Evolutionary conservation across 2,329 filamentous ascomycete genomes (phyloP), one percentile per base, ranked within the genome.

Genomic region (Chaetomium strumarium): DNA sequence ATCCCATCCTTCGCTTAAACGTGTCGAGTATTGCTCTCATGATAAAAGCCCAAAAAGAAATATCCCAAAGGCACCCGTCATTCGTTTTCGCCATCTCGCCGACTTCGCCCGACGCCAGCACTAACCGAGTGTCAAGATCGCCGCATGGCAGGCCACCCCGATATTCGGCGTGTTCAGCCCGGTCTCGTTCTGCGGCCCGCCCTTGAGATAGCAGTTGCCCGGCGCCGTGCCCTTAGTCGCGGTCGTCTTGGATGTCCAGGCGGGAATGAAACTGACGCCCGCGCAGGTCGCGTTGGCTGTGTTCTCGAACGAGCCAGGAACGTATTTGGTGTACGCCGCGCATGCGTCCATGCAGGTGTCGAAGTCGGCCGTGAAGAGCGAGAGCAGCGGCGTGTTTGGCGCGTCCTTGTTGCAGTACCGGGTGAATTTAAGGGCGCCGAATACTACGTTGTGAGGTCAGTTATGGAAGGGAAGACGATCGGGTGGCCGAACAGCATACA

Each of bases 271-370:
- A 55, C 69, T 72, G 39, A 73, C 65, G 7, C 58, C 71, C 1
- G 60, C 60, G 58, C 71, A 74, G 0, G 68, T 72, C 5, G 64
- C 62, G 56, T 71, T 71, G 36, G 34, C 48, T 41, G 58, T 60
- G 37, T 53, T 62, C 20, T 55, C 59, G 39, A 68, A 63, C 12
- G 62, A 60, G 24, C 62, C 49, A 1, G 67, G 58, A 2, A 63
- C 59, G 51, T 68, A 71, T 8, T 58, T 58, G 9, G 65, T 63
- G 47, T 68, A 77, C 4, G 67, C 66, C 9, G 72, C 70, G 62
- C 74, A 77, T 10, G 73, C 72, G 56, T 76, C 73, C 60, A 77
- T 75, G 63, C 74, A 77, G 29, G 68, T 67, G 60, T 68, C 62
- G 43, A 76, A 73, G 58, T 69, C 66, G 46, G 67, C 64, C 6